A percentile compares a stretch with the other conserved stretches of the same genome.
Conservation (phyloP, 306 rosid genomes). For the Malus orientalis region DNA sequence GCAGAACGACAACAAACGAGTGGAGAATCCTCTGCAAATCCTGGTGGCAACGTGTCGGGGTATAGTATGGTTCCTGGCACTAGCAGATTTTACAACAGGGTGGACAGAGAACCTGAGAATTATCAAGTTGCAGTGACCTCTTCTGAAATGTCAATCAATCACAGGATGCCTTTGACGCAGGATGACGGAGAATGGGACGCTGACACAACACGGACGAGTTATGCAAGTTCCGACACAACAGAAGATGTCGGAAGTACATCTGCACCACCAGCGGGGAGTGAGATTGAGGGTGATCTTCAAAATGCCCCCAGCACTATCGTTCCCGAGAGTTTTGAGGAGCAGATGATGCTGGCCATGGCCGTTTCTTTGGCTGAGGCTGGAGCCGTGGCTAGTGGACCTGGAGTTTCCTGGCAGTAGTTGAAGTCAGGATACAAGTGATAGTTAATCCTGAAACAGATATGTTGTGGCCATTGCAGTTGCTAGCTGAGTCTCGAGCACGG, state of each 20-base stretch:
- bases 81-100: slow-evolving; percentile 48
- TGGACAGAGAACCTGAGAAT: slow-evolving; percentile 36
- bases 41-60: slow-evolving; percentile 38
- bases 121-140: slow-evolving; percentile 46
- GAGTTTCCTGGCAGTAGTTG: slow-evolving; percentile 70
- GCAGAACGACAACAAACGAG: slow-evolving; percentile 88
- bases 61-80: slow-evolving; percentile 47
- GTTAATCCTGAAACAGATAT: slow-evolving; percentile 21
- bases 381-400: slow-evolving; percentile 49
- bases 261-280: slow-evolving; percentile 35
- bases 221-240: slow-evolving; percentile 42
- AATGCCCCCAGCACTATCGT: slow-evolving; percentile 43
- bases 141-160: slow-evolving; percentile 30
- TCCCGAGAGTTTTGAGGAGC: slow-evolving; percentile 95
- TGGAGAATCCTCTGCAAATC: slow-evolving; percentile 47
- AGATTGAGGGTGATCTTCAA: slow-evolving; percentile 45
- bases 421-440: slow-evolving; percentile 15
- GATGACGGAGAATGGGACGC: slow-evolving; percentile 53
- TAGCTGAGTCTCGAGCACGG: slow-evolving; percentile 29
- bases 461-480: slow-evolving; percentile 25
- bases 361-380: slow-evolving; percentile 88
- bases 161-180: slow-evolving; percentile 25
- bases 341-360: slow-evolving; percentile 98
- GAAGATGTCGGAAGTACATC: slow-evolving; percentile 39
- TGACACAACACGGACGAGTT: slow-evolving; percentile 53